Evolutionary conservation across 176 grass and related monocot species (phyloP).

Genomic region (Triticum urartu): DNA sequence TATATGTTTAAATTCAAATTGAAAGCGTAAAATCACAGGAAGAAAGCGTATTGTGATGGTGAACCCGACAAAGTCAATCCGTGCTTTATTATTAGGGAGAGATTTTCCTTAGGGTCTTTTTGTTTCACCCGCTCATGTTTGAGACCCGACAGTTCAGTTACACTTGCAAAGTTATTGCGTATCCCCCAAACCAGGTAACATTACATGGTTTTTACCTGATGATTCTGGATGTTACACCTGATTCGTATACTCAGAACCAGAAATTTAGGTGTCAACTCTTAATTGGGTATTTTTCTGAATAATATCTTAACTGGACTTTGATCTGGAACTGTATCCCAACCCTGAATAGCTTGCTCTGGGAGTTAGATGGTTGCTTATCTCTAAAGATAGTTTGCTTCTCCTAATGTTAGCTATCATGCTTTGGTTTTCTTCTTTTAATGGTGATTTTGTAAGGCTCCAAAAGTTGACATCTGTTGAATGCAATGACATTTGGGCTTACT

Average conservation of each 20-base stretch:
- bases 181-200: not conserved
- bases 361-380: not conserved
- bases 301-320: not conserved
- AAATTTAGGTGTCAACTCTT: not conserved
- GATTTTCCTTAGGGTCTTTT: not conserved
- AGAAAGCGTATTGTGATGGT: too few relatives aligned
- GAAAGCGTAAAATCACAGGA: too few relatives aligned
- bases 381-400: not conserved
- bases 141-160: not conserved
- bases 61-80: too few relatives aligned
- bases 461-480: not conserved
- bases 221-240: not conserved
- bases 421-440: not conserved
- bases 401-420: not conserved
- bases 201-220: not conserved
- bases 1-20: too few relatives aligned
- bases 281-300: not conserved
- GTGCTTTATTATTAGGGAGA: too few relatives aligned
- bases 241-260: not conserved
- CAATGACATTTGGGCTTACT: not conserved
- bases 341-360: conserved; percentile 11
- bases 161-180: not conserved
- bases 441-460: not conserved
- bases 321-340: not conserved
- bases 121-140: not conserved